Percentiles rank a stretch among this genome's conserved stretches.
These are phyloP conservation scores for Calvatia gigantea DNA, from an alignment of 768 basidiomycete genomes.

Conservation along the genomic window DNA sequence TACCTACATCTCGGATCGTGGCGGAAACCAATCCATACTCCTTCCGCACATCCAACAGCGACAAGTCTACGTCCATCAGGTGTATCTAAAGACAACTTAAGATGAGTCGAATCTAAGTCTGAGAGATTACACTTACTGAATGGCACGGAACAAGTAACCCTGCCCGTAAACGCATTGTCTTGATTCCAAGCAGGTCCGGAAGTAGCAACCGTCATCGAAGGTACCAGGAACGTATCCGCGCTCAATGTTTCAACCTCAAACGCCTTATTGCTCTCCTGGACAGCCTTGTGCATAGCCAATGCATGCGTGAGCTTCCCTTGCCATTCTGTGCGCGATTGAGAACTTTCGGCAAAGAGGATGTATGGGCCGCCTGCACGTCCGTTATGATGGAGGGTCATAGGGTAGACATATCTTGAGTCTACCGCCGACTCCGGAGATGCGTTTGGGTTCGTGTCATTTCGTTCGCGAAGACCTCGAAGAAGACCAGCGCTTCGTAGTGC, in stretches of 20 bases:
- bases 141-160: constrained; percentile 92
- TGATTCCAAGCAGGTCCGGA: constrained; percentile 59
- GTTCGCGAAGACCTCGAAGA: constrained; percentile 53
- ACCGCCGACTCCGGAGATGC: constrained; percentile 8
- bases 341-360: constrained; percentile 78
- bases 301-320: constrained; percentile 90
- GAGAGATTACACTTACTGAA: constrained; percentile 54
- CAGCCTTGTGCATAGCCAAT: constrained; percentile 76
- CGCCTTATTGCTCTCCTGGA: constrained; percentile 92
- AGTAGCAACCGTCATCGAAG: constrained; percentile 48
- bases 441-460: constrained; percentile 14
- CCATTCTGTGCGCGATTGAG: constrained; percentile 77
- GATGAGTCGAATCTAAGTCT: constrained; percentile 16
- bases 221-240: constrained; percentile 80
- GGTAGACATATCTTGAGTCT: constrained; percentile 75
- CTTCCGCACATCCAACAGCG: constrained; percentile 88
- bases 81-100: constrained; percentile 74
- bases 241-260: constrained; percentile 92
- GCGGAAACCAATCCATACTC: constrained; percentile 92
- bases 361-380: constrained; percentile 84
- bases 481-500: constrained; percentile 67
- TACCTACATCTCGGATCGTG: constrained; percentile 78
- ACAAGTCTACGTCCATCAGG: constrained; percentile 79
- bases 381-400: constrained; percentile 84
- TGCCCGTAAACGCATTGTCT: constrained; percentile 70